Base-by-base conservation (phyloP, 345 rosid genomes). In the Populus deltoides region DNA sequence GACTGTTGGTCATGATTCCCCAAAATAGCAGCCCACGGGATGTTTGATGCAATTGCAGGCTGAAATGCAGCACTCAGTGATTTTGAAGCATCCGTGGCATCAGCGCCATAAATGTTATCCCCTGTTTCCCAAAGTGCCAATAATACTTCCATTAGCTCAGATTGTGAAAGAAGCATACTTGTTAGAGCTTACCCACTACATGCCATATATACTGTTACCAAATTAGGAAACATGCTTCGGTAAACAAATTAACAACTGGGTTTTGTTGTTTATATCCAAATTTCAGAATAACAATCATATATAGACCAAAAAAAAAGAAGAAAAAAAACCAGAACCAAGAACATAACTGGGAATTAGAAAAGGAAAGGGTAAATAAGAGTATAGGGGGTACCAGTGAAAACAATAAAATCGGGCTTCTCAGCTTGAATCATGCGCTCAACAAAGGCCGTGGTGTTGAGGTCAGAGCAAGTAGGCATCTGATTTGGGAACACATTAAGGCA, bases 1-100 rank as follows among this genome's bases (percentile, higher is more conserved):
- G 92, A 87, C 87, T 95, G 90, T 80, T 93, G 97, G 75, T 96
- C 98, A 72, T 96, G 98, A 79, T 93, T 96, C 39, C 99, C 99
- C 68, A 93, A 81, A 70, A 96, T 78, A 27, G 97, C 98, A 33
- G 83, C 97, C 99, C 98, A 96, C 33, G 97, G 98, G 76, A 96
- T 90, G 70, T 84, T 79, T 4, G 97, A 86, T 11, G 86, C 90
- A 38, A 93, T 81, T 20, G 99, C 99, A 5, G 97, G 91, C 22
- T 87, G 87, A 88, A 91, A 96, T 69, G 97, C 97, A 61, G 86
- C 85, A 57, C 88, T 72, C 82, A 93, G 49, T 62, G 97, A 85
- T 71, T 85, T 92, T 41, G 87, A 94, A 65, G 92, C 88, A 78
- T 96, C 93, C 0, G 70, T 84, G 27, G 92, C 84, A 81, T 93